Conservation (phyloP, 805 yeast species). For the Citeromyces matritensis region DNA sequence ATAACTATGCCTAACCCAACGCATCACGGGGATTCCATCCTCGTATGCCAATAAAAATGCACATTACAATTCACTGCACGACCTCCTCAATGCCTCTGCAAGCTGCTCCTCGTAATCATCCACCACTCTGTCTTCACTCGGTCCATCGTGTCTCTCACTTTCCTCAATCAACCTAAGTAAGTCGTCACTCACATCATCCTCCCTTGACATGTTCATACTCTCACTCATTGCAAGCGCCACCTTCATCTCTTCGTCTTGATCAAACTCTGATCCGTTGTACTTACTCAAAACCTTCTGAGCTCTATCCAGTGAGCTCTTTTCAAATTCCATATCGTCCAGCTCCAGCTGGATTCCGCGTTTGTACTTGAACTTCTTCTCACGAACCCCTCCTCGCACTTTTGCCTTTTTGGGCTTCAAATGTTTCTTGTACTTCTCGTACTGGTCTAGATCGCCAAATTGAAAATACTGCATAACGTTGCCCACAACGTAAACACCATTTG, state of each 20-base stretch:
- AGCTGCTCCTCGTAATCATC: too few species aligned
- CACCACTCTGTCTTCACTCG: too few species aligned
- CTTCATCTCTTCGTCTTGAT: slow-evolving; percentile 22
- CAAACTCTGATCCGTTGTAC: slow-evolving; percentile 27
- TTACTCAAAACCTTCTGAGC: slow-evolving; percentile 17
- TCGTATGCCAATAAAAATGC: too few species aligned
- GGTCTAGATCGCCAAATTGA: slow-evolving; percentile 23
- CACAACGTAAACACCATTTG: slow-evolving; percentile 22
- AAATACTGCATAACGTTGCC: slow-evolving; percentile 30
- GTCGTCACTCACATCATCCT: slow-evolving; percentile 1
- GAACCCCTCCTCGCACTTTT: background rate
- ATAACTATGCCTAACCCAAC: too few species aligned
- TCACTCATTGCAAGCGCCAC: slow-evolving; percentile 26
- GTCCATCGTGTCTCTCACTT: too few species aligned
- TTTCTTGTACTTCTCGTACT: slow-evolving; percentile 6
- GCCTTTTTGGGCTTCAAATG: background rate
- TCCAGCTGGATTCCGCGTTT: background rate
- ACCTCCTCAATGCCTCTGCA: too few species aligned
- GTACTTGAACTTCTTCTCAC: background rate
- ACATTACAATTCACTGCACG: too few species aligned
- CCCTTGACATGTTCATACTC: slow-evolving; percentile 7
- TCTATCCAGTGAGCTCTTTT: slow-evolving; percentile 10
- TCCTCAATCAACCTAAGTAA: too few species aligned
- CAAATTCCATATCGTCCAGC: slow-evolving; percentile 13
- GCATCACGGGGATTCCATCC: too few species aligned